Base-by-base conservation (phyloP, 768 basidiomycete genomes). In the Melanogaster broomeanus region DNA sequence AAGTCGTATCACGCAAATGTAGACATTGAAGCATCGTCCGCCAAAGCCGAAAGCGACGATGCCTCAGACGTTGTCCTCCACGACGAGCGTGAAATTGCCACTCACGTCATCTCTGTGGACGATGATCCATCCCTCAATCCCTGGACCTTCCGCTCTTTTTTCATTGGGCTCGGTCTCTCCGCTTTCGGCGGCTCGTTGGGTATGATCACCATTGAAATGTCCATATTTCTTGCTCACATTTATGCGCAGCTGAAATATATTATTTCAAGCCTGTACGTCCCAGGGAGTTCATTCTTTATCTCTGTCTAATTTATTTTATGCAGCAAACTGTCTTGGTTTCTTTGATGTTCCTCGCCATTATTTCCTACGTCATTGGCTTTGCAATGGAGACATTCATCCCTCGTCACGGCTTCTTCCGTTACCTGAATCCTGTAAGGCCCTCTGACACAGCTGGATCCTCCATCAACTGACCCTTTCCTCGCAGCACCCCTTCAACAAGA, bases 401-500 rank as follows among this genome's bases (percentile, higher is more conserved):
- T 8, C 66, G 68, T 3, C 58, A 51, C 10, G 79, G 81, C 4
- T 37, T 70, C 18, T 71, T 82, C 59, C 75, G 74, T 12, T 76
- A 74, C 52, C 71, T 83, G 7, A 83, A 83, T 55, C 82, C 81
- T 16, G 74, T 65, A n/a, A 30, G 48, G 1, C 38, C 46, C 45
- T 31, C 37, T 10, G n/a, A 15, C 13, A 42, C n/a, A 19, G 27
- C 15, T 11, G 6, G 0, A 2, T 21, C n/a, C 9, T n/a, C 7
- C 18, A 4, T 45, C 45, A 30, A 15, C 28, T 58, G 44, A 45
- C 44, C 55, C 19, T 52, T 22, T 16, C 8, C 38, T 37, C 19
- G n/a, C n/a, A 81, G 80, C 73, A 77, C 22, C 77, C 81, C 3
- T 82, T 81, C 65, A 82, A 82, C 62, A 82, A 78, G 63, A 82